Conservation (phyloP, 2,329 filamentous ascomycete species). For the Diaporthe sp. region DNA sequence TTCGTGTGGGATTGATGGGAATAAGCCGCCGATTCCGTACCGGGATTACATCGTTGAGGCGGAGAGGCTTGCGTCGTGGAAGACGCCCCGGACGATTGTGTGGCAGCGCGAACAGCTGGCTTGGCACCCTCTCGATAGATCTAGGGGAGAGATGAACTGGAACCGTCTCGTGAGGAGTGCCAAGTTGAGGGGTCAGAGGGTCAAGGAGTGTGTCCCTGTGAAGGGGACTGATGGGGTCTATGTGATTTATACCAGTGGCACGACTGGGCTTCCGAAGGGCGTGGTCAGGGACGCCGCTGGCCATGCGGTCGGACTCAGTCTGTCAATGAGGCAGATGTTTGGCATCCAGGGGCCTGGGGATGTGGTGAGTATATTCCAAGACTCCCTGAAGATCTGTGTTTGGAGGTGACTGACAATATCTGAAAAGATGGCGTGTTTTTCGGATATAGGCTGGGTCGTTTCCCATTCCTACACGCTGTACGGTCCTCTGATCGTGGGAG, state of each 20-base stretch:
- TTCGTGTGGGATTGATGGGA: slow-evolving; percentile 91
- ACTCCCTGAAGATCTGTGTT: slow-evolving; percentile 47
- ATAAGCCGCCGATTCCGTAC: slow-evolving; percentile 85
- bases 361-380: slow-evolving; percentile 66
- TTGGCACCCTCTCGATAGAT: slow-evolving; percentile 79
- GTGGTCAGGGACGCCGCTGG: slow-evolving; percentile 87
- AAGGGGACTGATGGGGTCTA: slow-evolving; percentile 86
- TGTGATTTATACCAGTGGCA: slow-evolving; percentile 90
- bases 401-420: slow-evolving; percentile 8
- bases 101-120: slow-evolving; percentile 86
- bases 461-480: slow-evolving; percentile 87
- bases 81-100: slow-evolving; percentile 80
- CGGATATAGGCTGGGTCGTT: slow-evolving; percentile 93
- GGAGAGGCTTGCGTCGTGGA: slow-evolving; percentile 75
- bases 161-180: slow-evolving; percentile 81
- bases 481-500: slow-evolving; percentile 86
- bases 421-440: slow-evolving; percentile 54
- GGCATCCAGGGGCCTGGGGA: slow-evolving; percentile 87
- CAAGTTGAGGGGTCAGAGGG: slow-evolving; percentile 65
- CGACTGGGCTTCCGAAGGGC: slow-evolving; percentile 86
- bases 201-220: slow-evolving; percentile 82
- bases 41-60: slow-evolving; percentile 82
- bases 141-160: slow-evolving; percentile 84
- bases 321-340: slow-evolving; percentile 88
- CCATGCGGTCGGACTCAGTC: slow-evolving; percentile 86